These are phyloP conservation scores for Kwoniella pini DNA, from an alignment of 768 basidiomycete genomes.

Conservation along the genomic window DNA sequence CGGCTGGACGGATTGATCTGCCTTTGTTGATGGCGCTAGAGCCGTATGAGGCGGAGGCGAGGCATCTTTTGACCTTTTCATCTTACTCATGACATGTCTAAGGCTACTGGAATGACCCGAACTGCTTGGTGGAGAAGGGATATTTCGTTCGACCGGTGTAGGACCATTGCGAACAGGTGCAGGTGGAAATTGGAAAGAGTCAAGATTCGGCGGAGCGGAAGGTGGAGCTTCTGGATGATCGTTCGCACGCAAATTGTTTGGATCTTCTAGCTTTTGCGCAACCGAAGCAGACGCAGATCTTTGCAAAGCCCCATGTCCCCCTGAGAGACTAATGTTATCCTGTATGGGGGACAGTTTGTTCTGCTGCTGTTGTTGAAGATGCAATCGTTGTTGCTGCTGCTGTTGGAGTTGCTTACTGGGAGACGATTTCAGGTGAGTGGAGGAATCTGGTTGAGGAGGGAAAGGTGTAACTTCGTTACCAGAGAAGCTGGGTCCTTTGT, in stretches of 20 bases:
- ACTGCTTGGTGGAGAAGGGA: constrained; percentile 25
- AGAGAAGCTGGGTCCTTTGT: constrained; percentile 21
- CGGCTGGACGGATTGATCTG: no score
- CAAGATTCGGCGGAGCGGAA: constrained; percentile 26
- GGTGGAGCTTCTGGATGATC: constrained; percentile 2
- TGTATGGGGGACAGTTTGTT: constrained; percentile 1
- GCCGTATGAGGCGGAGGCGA: constrained; percentile 15
- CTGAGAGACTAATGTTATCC: neutral
- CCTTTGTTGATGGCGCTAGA: neutral
- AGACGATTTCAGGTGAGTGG: neutral
- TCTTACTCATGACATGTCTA: constrained; percentile 16
- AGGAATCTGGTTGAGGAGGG: constrained; percentile 1
- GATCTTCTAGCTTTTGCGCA: constrained; percentile 21
- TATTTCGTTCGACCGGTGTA: neutral
- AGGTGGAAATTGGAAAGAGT: constrained; percentile 31
- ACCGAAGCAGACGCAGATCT: constrained; percentile 14
- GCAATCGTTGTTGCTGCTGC: constrained; percentile 7
- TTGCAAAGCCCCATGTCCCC: constrained; percentile 4
- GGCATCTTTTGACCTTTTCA: constrained; percentile 12
- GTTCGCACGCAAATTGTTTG: constrained; percentile 18
- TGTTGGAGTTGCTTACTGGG: constrained; percentile 9
- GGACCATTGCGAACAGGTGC: constrained; percentile 6
- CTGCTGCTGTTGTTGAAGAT: neutral
- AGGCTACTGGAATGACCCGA: constrained; percentile 5
- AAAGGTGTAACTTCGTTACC: constrained; percentile 8